Base-by-base conservation (phyloP, 306 rosid genomes). In the Dryas drummondii region DNA sequence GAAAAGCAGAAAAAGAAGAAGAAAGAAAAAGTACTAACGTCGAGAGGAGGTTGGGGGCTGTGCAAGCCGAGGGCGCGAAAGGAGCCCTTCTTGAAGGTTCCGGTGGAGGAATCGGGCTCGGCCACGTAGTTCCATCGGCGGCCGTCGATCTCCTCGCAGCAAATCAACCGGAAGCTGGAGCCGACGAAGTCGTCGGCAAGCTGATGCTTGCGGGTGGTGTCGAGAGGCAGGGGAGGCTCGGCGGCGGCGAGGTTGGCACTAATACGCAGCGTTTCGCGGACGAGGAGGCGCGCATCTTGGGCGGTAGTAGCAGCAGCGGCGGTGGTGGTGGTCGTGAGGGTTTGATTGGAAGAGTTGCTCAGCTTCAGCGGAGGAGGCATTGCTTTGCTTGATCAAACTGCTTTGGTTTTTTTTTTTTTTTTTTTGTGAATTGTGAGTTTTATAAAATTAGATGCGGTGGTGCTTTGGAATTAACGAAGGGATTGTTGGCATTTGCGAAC, bases 91-190 rank as follows among this genome's bases (percentile, higher is more conserved):
- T 79, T 88, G 84, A 84, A 88, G 68, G 63, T 74, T 49, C 87
- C 87, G 6, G 76, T 45, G 13, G 68, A 65, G 0, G 80, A 76
- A 72, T 88, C 91, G 3, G 79, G 80, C 37, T 92, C 97, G 1
- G 96, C 96, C 4, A 94, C 89, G 79, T 94, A 92, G 50, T 85
- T 87, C 97, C 97, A 94, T 48, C 92, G 79, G 4, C 96, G 92
- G 14, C 99, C 97, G 42, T 94, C 96, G 66, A 94, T 68, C 83
- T 94, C 93, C 80, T 94, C 99, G 79, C 85, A 88, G 87, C 97
- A 94, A 60, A 94, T 90, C 80, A 86, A 78, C 46, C 85, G 75
- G 66, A 82, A 55, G 78, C 79, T 87, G 15, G 94, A 80, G 77
- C 73, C 75, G 4, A 89, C 69, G 49, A 78, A 85, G 26, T 84